Base-by-base conservation (phyloP, 306 rosid genomes). In the Spatholobus suberectus region DNA sequence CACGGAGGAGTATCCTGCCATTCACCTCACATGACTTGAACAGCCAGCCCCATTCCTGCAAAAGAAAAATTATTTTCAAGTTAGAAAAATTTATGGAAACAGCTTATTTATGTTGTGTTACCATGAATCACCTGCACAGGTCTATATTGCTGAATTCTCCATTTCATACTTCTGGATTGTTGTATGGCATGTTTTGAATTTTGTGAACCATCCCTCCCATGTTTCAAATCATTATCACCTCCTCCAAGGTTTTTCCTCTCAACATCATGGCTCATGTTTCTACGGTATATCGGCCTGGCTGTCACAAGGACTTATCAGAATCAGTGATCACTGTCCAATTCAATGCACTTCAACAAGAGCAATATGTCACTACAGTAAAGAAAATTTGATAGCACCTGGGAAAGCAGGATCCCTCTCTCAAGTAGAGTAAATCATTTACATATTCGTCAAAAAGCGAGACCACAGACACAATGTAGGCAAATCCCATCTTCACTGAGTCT, bases 361-460 rank as follows among this genome's bases (percentile, higher is more conserved):
- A 43, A 41, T 17, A n/a, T 72, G 15, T 18, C 27, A 17, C 8
- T 26, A 26, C 3, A 14, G 10, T 34, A 12, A 71, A 12, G 35
- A 40, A 58, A 57, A 38, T 51, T 37, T 5, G 43, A 74, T 49
- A 59, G 51, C 73, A 92, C 95, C 97, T 92, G 51, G 98, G 97
- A 67, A 94, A 85, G 87, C 97, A 90, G 75, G 98, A 90, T 37
- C 98, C 98, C 82, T 88, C 95, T 78, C 92, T 86, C 91, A 94
- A 75, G 86, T 86, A 87, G 75, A 94, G 95, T 58, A 94, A 85
- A 83, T 94, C 98, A 59, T 94, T 94, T 15, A 85, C 95, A 68
- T 94, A 92, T 85, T 94, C 98, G 76, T 94, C 98, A 41, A 92
- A 94, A 78, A 89, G 82, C 1, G 98, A 94, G 80, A 94, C 89